phyloP scores from a whole-genome alignment of 78 protist species.

The Dictyostelium citrinum region DNA sequence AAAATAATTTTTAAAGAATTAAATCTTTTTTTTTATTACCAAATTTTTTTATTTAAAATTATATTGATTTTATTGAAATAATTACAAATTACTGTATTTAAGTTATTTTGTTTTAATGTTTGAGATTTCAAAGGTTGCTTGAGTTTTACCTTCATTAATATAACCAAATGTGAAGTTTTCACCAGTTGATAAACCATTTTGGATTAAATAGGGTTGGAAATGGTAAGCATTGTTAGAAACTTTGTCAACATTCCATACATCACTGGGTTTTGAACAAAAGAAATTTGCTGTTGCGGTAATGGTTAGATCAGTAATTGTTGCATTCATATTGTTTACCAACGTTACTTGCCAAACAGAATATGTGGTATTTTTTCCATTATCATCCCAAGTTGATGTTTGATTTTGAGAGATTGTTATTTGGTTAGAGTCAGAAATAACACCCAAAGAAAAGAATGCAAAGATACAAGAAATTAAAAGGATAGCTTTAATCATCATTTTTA shows the following conservation, averaged over 20 bases:
- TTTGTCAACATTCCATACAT: background rate
- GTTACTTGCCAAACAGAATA: background rate
- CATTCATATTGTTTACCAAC: background rate
- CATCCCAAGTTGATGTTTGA: background rate
- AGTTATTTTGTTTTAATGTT: background rate
- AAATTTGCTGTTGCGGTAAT: background rate
- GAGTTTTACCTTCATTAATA: background rate
- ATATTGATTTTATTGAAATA: too few relatives aligned
- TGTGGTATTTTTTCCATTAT: background rate
- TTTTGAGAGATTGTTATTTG: background rate
- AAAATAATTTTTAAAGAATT: too few relatives aligned
- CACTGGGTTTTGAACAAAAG: background rate
- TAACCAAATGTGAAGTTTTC: background rate
- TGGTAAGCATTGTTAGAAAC: background rate
- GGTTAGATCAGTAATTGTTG: background rate
- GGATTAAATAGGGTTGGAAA: background rate
- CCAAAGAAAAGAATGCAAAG: background rate
- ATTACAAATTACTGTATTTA: background rate
- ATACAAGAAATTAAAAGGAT: background rate
- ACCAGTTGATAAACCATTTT: background rate
- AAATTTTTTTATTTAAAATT: too few relatives aligned
- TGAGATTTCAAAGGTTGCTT: background rate
- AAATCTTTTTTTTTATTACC: too few relatives aligned
- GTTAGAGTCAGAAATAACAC: background rate
- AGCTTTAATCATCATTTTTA: background rate